phyloP scores from a whole-genome alignment of 2,329 filamentous ascomycete species.

The Monosporascus sp. region DNA sequence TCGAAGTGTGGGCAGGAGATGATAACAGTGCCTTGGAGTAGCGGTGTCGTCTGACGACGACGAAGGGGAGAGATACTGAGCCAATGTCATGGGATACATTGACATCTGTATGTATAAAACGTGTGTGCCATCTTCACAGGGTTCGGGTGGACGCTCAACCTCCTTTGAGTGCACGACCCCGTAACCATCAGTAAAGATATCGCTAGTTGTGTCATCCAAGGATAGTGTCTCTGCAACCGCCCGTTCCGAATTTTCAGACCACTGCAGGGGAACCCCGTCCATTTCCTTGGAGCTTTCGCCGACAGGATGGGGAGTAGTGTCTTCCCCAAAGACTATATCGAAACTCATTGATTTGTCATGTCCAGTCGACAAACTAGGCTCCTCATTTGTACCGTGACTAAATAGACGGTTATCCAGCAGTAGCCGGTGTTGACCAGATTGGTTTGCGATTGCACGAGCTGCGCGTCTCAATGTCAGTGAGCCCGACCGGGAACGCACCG shows the following conservation, averaged over 20 bases:
- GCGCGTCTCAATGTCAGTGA: not conserved
- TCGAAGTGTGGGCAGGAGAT: constrained; percentile 51
- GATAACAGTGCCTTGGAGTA: constrained; percentile 50
- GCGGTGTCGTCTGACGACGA: constrained; percentile 21
- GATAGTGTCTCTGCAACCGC: constrained; percentile 17
- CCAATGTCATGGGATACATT: constrained; percentile 57
- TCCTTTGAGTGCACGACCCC: constrained; percentile 19
- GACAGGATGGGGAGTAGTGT: constrained; percentile 8
- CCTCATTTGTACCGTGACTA: constrained; percentile 3
- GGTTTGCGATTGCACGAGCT: not conserved
- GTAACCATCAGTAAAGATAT: constrained; percentile 24
- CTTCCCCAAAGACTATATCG: constrained; percentile 17
- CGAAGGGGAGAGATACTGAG: constrained; percentile 46
- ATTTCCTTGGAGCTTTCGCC: not conserved
- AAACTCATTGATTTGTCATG: constrained; percentile 1
- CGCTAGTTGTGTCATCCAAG: constrained; percentile 14
- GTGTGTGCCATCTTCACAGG: constrained; percentile 27
- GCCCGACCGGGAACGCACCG: not conserved
- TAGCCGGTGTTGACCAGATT: not conserved
- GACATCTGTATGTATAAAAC: constrained; percentile 66
- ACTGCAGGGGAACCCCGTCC: constrained; percentile 8
- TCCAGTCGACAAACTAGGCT: not conserved
- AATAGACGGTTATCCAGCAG: not conserved
- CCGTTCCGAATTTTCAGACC: constrained; percentile 31
- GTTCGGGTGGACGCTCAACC: constrained; percentile 21